Percentiles rank a stretch among this genome's conserved stretches.
Conservation (phyloP, 1,284 basidiomycete genomes). For the Leucoagaricus sp. region DNA sequence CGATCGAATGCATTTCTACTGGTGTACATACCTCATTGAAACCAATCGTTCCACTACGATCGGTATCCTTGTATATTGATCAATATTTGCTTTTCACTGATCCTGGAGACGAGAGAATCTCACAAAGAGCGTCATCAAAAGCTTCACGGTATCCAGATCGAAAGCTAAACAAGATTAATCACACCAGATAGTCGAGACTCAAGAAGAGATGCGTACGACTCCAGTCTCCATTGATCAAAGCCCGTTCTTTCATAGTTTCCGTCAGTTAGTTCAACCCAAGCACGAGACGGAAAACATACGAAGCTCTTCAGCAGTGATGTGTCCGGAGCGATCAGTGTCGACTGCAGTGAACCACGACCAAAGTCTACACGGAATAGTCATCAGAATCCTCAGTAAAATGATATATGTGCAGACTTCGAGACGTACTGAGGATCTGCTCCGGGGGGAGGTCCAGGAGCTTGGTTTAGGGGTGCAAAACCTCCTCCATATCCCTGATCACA, state of each 20-base stretch:
- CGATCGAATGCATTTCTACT: background rate
- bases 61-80: conserved; percentile 51
- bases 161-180: conserved; percentile 50
- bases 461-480: conserved; percentile 43
- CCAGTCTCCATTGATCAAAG: conserved; percentile 81
- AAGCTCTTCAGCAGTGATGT: conserved; percentile 66
- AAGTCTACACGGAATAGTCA: no score
- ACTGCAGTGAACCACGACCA: conserved; percentile 76
- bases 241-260: conserved; percentile 47
- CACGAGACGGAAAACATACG: conserved; percentile 42
- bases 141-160: conserved; percentile 81
- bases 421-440: conserved; percentile 74
- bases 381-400: no score
- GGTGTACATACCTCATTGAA: conserved; percentile 63
- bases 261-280: background rate
- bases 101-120: conserved; percentile 26
- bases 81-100: background rate
- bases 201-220: conserved; percentile 50
- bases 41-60: conserved; percentile 73
- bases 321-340: conserved; percentile 68
- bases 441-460: conserved; percentile 49
- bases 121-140: conserved; percentile 81
- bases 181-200: background rate
- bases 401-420: background rate
- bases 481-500: conserved; percentile 34